Base-by-base conservation (phyloP, 2,329 filamentous ascomycete species). In the Fusarium sp. region DNA sequence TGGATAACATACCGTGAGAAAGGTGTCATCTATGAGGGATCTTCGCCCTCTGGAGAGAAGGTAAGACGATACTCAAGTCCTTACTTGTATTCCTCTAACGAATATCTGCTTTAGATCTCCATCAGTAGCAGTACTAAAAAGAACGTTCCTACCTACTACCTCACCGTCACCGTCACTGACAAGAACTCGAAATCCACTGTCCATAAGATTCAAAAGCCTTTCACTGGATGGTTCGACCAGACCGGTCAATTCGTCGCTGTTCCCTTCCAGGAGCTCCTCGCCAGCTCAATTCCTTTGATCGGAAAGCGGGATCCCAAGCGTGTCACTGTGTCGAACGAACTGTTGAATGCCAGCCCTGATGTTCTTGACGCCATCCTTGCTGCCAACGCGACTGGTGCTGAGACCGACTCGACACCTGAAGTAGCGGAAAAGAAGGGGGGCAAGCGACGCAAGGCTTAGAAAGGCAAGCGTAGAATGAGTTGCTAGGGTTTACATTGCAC, bases 1-100 rank as follows among this genome's bases (percentile, higher is more conserved):
- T 99, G 96, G 96, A 88, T 97, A 62, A 92, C 89, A 85, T 86
- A 86, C 24, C 91, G 96, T 24, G 96, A 99, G 84, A 91, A 90
- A 71, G 91, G 92, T 0, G 87, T 89, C 33, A 87, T 98, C 12
- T 99, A 98, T 78, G 87, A 91, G 57, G 96, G 95, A 57, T 83
- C 80, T 1, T 79, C 85, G 2, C 89, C 88, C 15, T 86, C 88
- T 16, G 93, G 92, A 10, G 87, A 89, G 37, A 90, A 89, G 83
- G 89, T 92, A 80, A 68, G 83, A 86, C 91, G 78, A 23, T 35
- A 63, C 80, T 71, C 33, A n/a, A 18, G 3, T 35, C 15, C 6
- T 10, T 26, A 15, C 16, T 3, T 41, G 13, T 21, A 20, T 39
- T 7, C 3, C 24, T 31, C 59, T 64, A 77, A 69, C 74, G 66